A percentile compares a stretch with the other conserved stretches of the same genome.
These are phyloP conservation scores for Nicotiana paniculata DNA, from an alignment of 257 asterid genomes.

Conservation along the genomic window DNA sequence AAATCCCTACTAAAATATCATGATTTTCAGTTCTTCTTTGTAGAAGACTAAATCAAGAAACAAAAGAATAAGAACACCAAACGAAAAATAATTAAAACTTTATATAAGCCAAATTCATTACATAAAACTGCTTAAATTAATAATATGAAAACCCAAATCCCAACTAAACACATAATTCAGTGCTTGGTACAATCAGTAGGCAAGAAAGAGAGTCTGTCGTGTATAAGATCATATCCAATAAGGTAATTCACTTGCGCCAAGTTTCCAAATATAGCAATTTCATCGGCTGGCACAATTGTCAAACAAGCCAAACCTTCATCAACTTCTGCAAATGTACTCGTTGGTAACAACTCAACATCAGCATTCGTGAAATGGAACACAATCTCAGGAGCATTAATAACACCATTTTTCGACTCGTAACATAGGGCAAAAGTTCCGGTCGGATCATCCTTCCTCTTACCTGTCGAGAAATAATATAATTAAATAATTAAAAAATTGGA, in stretches of 20 bases:
- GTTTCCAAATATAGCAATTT: constrained; percentile 38
- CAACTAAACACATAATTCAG: neutral
- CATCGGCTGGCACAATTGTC: constrained; percentile 18
- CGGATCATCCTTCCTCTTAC: neutral
- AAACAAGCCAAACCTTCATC: constrained; percentile 30
- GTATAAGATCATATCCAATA: constrained; percentile 51
- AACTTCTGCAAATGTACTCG: constrained; percentile 32
- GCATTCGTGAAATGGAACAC: constrained; percentile 40
- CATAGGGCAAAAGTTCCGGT: constrained; percentile 21
- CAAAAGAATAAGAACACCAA: neutral
- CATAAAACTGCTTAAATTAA: neutral
- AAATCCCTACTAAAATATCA: neutral
- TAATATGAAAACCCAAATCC: neutral
- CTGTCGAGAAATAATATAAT: neutral
- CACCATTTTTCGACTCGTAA: neutral
- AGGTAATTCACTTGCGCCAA: constrained; percentile 35
- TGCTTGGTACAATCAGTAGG: constrained; percentile 37
- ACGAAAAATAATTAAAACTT: too few species aligned
- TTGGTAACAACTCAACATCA: constrained; percentile 29
- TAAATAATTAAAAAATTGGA: neutral
- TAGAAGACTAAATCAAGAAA: too few species aligned
- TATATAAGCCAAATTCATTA: neutral
- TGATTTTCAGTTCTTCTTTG: too few species aligned
- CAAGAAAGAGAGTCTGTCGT: constrained; percentile 21
- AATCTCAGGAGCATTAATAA: constrained; percentile 14